Evolutionary conservation across 768 basidiomycete genomes (phyloP).

Genomic region (Mycena venus): DNA sequence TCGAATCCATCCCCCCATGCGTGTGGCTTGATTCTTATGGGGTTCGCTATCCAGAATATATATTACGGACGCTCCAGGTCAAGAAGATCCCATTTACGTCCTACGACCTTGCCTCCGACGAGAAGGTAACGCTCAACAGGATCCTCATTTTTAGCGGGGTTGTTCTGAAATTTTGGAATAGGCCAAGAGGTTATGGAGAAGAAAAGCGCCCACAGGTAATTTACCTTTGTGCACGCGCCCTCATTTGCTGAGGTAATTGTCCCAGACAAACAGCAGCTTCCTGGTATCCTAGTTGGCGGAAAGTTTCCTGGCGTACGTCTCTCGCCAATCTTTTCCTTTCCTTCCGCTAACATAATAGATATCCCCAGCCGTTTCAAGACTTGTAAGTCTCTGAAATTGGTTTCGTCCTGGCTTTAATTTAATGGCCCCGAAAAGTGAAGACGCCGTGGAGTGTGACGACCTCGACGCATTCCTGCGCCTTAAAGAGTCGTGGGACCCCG

Average conservation of each 20-base stretch:
- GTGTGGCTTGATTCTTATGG: background rate
- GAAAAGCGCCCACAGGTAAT: conserved; percentile 81
- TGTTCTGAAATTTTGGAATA: conserved; percentile 73
- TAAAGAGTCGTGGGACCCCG: conserved; percentile 76
- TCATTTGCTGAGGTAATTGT: background rate
- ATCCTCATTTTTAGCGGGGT: background rate
- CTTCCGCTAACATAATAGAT: conserved; percentile 26
- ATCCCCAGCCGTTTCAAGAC: conserved; percentile 73
- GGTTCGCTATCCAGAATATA: conserved; percentile 69
- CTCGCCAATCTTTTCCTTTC: background rate
- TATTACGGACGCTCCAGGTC: conserved; percentile 83
- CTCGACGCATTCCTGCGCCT: conserved; percentile 79
- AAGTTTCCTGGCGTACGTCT: conserved; percentile 80
- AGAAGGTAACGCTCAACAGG: conserved; percentile 38
- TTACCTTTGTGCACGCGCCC: conserved; percentile 20
- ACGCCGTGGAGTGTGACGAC: conserved; percentile 85
- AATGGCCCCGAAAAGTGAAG: conserved; percentile 70
- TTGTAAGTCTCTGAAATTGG: conserved; percentile 67
- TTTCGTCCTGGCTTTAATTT: conserved; percentile 6
- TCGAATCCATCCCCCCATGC: conserved; percentile 37
- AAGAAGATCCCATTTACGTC: conserved; percentile 88
- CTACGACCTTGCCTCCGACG: conserved; percentile 89
- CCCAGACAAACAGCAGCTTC: conserved; percentile 86
- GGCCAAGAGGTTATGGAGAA: conserved; percentile 81
- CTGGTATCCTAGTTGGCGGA: conserved; percentile 85